Conservation (phyloP, 2,329 filamentous ascomycete genomes). For the Monosporascus sp. region DNA sequence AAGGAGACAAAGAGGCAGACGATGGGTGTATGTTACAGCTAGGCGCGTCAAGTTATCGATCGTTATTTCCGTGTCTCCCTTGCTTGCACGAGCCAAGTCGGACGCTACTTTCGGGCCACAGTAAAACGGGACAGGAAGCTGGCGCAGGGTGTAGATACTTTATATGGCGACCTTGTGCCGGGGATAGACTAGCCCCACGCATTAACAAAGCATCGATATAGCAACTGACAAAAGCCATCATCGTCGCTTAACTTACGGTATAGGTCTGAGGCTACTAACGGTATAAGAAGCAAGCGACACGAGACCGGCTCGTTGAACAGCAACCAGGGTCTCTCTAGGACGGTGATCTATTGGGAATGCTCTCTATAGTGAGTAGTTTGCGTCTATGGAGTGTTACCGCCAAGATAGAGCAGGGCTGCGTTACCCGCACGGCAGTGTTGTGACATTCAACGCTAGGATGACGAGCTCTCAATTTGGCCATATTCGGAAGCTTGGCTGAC, state of each 20-base stretch:
- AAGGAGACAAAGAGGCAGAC: too few species aligned
- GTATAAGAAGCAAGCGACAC: too few species aligned
- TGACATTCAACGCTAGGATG: constrained; percentile 15
- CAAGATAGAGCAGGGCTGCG: background rate
- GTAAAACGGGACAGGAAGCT: too few species aligned
- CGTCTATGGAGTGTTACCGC: background rate
- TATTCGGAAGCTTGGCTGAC: constrained; percentile 9
- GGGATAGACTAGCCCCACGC: too few species aligned
- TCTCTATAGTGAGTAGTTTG: background rate
- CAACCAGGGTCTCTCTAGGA: background rate
- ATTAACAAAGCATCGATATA: background rate
- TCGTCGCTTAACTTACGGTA: background rate
- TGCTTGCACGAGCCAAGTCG: too few species aligned
- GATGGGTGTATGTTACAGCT: too few species aligned
- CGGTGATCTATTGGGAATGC: background rate
- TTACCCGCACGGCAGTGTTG: constrained; percentile 1
- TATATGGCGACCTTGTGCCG: too few species aligned
- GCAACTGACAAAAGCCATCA: background rate
- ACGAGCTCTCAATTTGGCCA: constrained; percentile 11
- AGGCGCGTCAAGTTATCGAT: too few species aligned
- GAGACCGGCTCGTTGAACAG: background rate
- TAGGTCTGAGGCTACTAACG: background rate
- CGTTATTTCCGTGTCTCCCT: too few species aligned
- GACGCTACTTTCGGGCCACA: too few species aligned
- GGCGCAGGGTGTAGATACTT: too few species aligned